phyloP scores from a whole-genome alignment of 192 early-diverging fungal species.

The Phycomyces nitens region DNA sequence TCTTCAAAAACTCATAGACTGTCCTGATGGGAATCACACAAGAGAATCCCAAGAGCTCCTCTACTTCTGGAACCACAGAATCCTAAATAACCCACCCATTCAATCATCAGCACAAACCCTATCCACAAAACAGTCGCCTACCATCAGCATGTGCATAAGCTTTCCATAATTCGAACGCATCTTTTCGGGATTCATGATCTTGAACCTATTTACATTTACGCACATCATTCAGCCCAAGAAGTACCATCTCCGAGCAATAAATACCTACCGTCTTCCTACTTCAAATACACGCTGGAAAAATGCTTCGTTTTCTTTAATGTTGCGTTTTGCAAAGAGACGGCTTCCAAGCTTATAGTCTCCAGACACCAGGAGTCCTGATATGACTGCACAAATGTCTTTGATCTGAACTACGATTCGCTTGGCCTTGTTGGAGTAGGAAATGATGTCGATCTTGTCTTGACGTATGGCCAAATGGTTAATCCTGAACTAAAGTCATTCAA shows the following conservation, averaged over 20 bases:
- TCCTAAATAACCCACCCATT: too few species aligned
- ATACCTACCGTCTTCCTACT: slow-evolving; percentile 56
- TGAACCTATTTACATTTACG: slow-evolving; percentile 44
- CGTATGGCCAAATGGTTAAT: not conserved
- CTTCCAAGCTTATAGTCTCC: slow-evolving; percentile 78
- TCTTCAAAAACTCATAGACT: slow-evolving; percentile 75
- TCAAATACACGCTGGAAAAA: slow-evolving; percentile 73
- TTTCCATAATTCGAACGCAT: slow-evolving; percentile 96
- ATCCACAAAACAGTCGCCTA: too few species aligned
- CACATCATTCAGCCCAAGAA: too few species aligned
- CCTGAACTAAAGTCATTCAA: not conserved
- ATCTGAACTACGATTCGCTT: slow-evolving; percentile 94
- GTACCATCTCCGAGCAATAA: too few species aligned
- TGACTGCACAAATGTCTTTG: slow-evolving; percentile 90
- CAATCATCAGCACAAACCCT: too few species aligned
- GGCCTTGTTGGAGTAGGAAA: slow-evolving; percentile 81
- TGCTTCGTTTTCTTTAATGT: slow-evolving; percentile 63
- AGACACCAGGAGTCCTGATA: slow-evolving; percentile 86
- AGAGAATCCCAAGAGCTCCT: slow-evolving; percentile 72
- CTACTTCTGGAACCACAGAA: slow-evolving; percentile 64
- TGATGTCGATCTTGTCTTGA: slow-evolving; percentile 56
- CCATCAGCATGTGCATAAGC: slow-evolving; percentile 87
- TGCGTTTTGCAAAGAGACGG: slow-evolving; percentile 62
- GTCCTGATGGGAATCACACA: slow-evolving; percentile 88
- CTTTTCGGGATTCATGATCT: slow-evolving; percentile 94